Conservation (phyloP, 768 basidiomycete genomes). For the Chalciporus chontae region DNA sequence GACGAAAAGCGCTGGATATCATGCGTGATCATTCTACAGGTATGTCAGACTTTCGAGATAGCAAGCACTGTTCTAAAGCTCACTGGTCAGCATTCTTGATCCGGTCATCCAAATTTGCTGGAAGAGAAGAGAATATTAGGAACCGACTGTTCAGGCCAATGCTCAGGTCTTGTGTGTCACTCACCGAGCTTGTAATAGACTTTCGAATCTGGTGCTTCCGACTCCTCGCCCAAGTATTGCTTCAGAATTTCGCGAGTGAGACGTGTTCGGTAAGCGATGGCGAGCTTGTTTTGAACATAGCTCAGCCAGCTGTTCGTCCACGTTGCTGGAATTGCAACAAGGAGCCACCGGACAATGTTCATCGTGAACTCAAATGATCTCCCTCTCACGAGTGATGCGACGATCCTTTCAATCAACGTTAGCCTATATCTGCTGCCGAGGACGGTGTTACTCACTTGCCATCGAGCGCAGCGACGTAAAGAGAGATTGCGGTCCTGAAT, state of each 20-base stretch:
- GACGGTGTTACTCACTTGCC: constrained; percentile 59
- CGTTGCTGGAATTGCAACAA: constrained; percentile 90
- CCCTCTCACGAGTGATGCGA: constrained; percentile 90
- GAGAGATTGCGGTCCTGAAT: constrained; percentile 84
- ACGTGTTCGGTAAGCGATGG: constrained; percentile 83
- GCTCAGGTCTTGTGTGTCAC: constrained; percentile 21
- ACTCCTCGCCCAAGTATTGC: constrained; percentile 76
- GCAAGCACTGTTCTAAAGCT: constrained; percentile 14
- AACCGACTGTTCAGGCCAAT: not conserved
- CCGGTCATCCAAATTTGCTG: constrained; percentile 91
- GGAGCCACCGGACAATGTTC: constrained; percentile 86
- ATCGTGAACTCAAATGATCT: constrained; percentile 72
- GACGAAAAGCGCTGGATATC: constrained; percentile 92
- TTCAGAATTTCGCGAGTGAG: constrained; percentile 80
- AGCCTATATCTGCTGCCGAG: not conserved
- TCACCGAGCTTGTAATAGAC: constrained; percentile 90
- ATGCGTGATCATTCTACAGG: constrained; percentile 82
- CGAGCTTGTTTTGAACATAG: constrained; percentile 90
- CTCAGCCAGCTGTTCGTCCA: constrained; percentile 92
- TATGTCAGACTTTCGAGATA: constrained; percentile 9
- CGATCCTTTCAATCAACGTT: constrained; percentile 58
- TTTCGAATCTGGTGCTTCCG: constrained; percentile 66
- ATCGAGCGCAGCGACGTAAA: constrained; percentile 93
- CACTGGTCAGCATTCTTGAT: constrained; percentile 96
- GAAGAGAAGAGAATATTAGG: constrained; percentile 1